A percentile compares a stretch with the other conserved stretches of the same genome.
phyloP scores from a whole-genome alignment of 805 yeast genomes.

The Myxozyma mucilagina region DNA sequence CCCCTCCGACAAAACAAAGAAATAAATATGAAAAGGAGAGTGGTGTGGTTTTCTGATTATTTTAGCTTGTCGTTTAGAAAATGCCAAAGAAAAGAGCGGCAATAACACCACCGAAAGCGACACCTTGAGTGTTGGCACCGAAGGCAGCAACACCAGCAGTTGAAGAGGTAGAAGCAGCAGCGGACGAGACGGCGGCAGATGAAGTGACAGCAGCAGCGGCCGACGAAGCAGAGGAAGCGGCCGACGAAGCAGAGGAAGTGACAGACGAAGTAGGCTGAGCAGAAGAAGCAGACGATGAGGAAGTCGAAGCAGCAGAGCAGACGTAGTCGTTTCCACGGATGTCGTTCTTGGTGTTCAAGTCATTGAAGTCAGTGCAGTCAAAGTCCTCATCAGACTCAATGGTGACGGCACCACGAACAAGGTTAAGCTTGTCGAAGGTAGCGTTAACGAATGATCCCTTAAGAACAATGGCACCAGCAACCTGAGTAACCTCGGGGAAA shows the following conservation, averaged over 20 bases:
- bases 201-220: slow-evolving; percentile 48
- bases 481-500: slow-evolving; percentile 67
- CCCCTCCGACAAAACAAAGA: neutral
- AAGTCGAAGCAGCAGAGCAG: slow-evolving; percentile 64
- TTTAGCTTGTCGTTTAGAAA: slow-evolving; percentile 18
- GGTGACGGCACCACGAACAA: slow-evolving; percentile 90
- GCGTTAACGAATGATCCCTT: slow-evolving; percentile 81
- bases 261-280: slow-evolving; percentile 34
- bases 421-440: slow-evolving; percentile 66
- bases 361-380: slow-evolving; percentile 76
- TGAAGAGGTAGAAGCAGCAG: slow-evolving; percentile 38
- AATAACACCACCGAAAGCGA: slow-evolving; percentile 35
- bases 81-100: slow-evolving; percentile 32
- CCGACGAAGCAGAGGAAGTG: slow-evolving; percentile 30
- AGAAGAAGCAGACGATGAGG: slow-evolving; percentile 47
- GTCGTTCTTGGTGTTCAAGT: slow-evolving; percentile 71
- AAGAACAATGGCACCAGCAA: slow-evolving; percentile 86
- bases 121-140: slow-evolving; percentile 38
- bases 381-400: slow-evolving; percentile 75
- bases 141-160: slow-evolving; percentile 40
- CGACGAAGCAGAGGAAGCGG: slow-evolving; percentile 36
- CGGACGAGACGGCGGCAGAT: slow-evolving; percentile 39
- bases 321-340: slow-evolving; percentile 87
- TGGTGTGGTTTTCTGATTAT: neutral
- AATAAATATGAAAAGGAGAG: neutral